phyloP scores from a whole-genome alignment of 1,284 basidiomycete species.

The Sporisorium graminicola region DNA sequence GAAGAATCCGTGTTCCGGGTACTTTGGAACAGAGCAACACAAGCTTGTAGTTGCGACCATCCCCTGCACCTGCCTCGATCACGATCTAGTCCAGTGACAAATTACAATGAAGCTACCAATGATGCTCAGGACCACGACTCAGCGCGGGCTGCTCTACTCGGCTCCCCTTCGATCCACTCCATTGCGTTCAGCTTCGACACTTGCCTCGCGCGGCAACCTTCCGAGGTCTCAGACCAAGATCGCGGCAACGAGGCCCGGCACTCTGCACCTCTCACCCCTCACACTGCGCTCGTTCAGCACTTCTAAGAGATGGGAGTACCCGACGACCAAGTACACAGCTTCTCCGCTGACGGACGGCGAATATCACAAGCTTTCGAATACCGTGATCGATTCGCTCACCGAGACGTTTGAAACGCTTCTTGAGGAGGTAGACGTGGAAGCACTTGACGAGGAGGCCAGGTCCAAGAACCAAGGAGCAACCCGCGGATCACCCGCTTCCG shows the following conservation, averaged over 20 bases:
- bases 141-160: conserved; percentile 20
- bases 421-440: conserved; percentile 73
- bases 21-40: background rate
- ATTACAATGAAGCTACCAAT: conserved; percentile 31
- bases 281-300: conserved; percentile 16
- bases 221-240: background rate
- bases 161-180: conserved; percentile 17
- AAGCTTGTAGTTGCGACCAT: background rate
- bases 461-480: conserved; percentile 18
- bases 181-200: conserved; percentile 1
- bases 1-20: background rate
- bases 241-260: background rate
- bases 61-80: background rate
- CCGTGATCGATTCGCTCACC: conserved; percentile 83
- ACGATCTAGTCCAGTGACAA: background rate
- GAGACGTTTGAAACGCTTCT: conserved; percentile 83
- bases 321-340: conserved; percentile 41
- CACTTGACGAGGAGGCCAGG: conserved; percentile 33
- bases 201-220: background rate
- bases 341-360: conserved; percentile 74
- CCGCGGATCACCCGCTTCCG: conserved; percentile 69
- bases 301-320: conserved; percentile 10
- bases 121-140: conserved; percentile 43
- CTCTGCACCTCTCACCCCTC: background rate
- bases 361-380: conserved; percentile 84